These are phyloP conservation scores for Pholiota conissans DNA, from an alignment of 768 basidiomycete genomes.

Conservation along the genomic window DNA sequence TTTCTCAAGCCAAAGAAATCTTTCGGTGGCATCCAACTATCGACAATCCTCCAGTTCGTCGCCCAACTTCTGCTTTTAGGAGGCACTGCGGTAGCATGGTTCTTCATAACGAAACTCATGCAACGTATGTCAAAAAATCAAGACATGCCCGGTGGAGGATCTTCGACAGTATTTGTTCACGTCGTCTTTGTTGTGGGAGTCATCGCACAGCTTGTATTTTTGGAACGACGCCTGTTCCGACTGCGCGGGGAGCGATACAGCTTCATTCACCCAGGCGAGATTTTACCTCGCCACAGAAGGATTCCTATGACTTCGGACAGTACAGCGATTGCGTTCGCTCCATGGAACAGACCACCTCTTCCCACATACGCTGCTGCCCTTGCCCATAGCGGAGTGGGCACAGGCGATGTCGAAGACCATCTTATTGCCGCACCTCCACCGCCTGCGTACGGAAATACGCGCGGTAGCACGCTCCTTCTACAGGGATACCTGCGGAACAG, in stretches of 20 bases:
- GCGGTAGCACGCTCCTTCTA: slow-evolving; percentile 65
- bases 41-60: slow-evolving; percentile 41
- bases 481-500: slow-evolving; percentile 50
- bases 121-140: slow-evolving; percentile 12
- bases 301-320: slow-evolving; percentile 20
- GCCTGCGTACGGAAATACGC: slow-evolving; percentile 75
- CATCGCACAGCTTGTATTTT: slow-evolving; percentile 55
- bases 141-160: slow-evolving; percentile 21
- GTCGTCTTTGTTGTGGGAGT: slow-evolving; percentile 55
- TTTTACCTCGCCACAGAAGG: slow-evolving; percentile 41
- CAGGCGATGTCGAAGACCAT: slow-evolving; percentile 75
- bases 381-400: slow-evolving; percentile 66
- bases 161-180: slow-evolving; percentile 57
- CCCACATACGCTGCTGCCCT: slow-evolving; percentile 73
- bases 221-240: slow-evolving; percentile 65
- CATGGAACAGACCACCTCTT: slow-evolving; percentile 71
- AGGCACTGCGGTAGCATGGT: slow-evolving; percentile 60
- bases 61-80: slow-evolving; percentile 40
- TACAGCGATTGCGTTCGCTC: slow-evolving; percentile 46
- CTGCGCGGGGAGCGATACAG: slow-evolving; percentile 67
- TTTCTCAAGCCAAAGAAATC: slow-evolving; percentile 41
- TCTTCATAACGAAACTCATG: slow-evolving; percentile 32
- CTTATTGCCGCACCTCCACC: slow-evolving; percentile 68
- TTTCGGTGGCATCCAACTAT: slow-evolving; percentile 44
- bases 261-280: slow-evolving; percentile 58